Conservation (phyloP, 2,329 filamentous ascomycete genomes). For the Cladosporium sp. region DNA sequence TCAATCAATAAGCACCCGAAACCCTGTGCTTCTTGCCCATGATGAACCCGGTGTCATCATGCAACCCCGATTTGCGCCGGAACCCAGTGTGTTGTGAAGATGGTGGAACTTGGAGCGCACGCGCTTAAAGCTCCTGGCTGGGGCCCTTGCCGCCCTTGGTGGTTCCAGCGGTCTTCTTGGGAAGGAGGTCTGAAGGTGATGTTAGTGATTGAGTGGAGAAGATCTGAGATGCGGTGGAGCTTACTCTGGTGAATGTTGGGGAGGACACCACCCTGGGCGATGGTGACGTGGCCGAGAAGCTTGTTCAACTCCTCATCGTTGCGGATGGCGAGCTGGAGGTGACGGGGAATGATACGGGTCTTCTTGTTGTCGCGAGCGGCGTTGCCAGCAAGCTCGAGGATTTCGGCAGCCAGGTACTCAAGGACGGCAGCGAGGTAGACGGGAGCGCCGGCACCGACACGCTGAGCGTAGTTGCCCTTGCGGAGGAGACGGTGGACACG, state of each 20-base stretch:
- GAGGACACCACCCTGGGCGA: conserved; percentile 94
- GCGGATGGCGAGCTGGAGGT: conserved; percentile 97
- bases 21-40: conserved; percentile 23
- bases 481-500: conserved; percentile 98
- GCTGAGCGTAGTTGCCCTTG: conserved; percentile 99
- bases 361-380: conserved; percentile 99
- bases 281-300: conserved; percentile 92
- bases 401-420: conserved; percentile 97
- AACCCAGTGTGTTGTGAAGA: conserved; percentile 28
- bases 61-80: conserved; percentile 37
- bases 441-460: conserved; percentile 95
- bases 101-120: conserved; percentile 24
- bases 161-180: conserved; percentile 81
- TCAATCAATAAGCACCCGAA: conserved; percentile 23
- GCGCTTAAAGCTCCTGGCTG: conserved; percentile 88
- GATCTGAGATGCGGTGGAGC: conserved; percentile 39
- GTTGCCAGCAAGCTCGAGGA: conserved; percentile 97
- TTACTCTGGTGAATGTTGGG: conserved; percentile 97
- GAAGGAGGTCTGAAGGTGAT: conserved; percentile 75
- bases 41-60: conserved; percentile 41
- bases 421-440: conserved; percentile 97
- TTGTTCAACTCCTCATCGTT: conserved; percentile 99
- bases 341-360: conserved; percentile 99
- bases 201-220: conserved; percentile 42
- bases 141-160: conserved; percentile 80